phyloP scores from a whole-genome alignment of 192 early-diverging fungal species.

The Spizellomyces punctatus region DNA sequence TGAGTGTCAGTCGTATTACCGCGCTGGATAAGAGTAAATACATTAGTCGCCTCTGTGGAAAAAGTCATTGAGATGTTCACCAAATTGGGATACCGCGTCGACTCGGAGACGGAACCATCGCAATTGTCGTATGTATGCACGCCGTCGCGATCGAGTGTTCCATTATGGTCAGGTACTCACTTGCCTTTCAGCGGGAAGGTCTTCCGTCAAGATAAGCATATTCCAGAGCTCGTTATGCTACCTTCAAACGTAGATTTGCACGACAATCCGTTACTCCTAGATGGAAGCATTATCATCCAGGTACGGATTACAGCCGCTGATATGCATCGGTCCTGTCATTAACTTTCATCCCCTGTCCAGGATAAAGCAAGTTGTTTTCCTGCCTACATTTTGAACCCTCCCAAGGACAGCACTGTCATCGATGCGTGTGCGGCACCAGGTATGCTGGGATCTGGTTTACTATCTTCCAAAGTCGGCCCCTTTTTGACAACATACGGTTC shows the following conservation, averaged over 20 bases:
- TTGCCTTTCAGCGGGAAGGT: not conserved
- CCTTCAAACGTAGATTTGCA: constrained; percentile 89
- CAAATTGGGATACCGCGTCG: constrained; percentile 52
- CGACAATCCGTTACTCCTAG: constrained; percentile 69
- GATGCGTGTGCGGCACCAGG: constrained; percentile 97
- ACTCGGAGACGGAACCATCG: constrained; percentile 35
- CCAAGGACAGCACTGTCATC: constrained; percentile 63
- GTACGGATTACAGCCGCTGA: constrained; percentile 27
- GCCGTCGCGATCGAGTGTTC: not conserved
- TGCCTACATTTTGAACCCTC: constrained; percentile 76
- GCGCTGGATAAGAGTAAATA: constrained; percentile 89
- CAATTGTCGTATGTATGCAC: constrained; percentile 8
- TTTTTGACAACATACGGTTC: not conserved
- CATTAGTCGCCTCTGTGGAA: constrained; percentile 70
- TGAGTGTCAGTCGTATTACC: constrained; percentile 59
- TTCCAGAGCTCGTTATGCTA: constrained; percentile 82
- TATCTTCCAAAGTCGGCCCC: too few relatives aligned
- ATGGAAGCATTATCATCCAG: constrained; percentile 86
- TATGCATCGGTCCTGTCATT: not conserved
- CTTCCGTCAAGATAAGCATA: constrained; percentile 66
- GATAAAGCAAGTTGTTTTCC: constrained; percentile 97
- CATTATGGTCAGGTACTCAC: too few relatives aligned
- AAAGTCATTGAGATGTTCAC: constrained; percentile 65
- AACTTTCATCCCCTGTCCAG: constrained; percentile 25
- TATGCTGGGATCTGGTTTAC: not conserved